Conservation (phyloP, 306 rosid species). For the Fragaria ananassa region DNA sequence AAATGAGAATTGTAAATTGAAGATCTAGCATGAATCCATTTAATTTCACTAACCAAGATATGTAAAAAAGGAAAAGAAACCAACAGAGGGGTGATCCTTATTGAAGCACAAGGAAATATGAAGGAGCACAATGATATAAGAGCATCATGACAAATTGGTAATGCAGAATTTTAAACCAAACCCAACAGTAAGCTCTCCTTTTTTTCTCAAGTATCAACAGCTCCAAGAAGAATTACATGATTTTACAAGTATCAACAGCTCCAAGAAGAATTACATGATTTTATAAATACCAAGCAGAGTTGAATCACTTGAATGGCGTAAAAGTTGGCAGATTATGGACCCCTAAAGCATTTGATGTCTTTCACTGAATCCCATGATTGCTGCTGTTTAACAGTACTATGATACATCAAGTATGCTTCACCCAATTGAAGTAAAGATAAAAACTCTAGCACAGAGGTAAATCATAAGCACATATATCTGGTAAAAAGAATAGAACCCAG, state of each 20-base stretch:
- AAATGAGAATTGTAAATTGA: not conserved
- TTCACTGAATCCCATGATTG: not conserved
- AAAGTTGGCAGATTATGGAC: not conserved
- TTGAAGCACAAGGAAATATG: not conserved
- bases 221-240: not conserved
- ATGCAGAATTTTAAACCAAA: slow-evolving; percentile 11
- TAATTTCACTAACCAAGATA: not conserved
- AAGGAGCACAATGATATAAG: not conserved
- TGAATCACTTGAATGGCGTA: not conserved
- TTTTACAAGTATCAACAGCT: not conserved
- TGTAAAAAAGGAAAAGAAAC: not conserved
- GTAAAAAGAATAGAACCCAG: not conserved
- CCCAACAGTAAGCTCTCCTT: not conserved
- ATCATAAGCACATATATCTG: not conserved
- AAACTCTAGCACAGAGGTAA: not conserved
- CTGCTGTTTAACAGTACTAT: not conserved
- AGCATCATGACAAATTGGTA: not conserved
- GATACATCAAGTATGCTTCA: not conserved
- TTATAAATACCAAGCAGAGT: not conserved
- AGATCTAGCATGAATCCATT: slow-evolving; percentile 5
- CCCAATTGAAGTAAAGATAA: not conserved
- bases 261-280: not conserved
- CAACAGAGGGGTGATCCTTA: not conserved
- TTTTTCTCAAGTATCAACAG: not conserved
- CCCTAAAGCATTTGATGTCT: not conserved